Percentiles rank a stretch among this genome's conserved stretches.
These are phyloP conservation scores for Kwoniella botswanensis DNA, from an alignment of 768 basidiomycete genomes.

Conservation along the genomic window DNA sequence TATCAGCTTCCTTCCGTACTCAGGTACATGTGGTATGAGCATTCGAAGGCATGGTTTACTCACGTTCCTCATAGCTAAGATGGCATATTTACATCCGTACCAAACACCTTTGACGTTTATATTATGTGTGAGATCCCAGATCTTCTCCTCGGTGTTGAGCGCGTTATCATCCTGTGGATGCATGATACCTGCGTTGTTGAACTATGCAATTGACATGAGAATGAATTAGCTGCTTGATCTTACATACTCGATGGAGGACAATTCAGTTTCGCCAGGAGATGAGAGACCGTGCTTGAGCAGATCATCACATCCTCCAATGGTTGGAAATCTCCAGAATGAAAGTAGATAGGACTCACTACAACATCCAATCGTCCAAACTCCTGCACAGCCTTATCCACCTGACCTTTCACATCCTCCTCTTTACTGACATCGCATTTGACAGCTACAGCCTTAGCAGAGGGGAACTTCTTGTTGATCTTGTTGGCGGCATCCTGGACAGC, in stretches of 20 bases:
- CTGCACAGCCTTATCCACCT: slow-evolving; percentile 77
- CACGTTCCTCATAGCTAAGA: slow-evolving; percentile 85
- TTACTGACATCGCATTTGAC: slow-evolving; percentile 85
- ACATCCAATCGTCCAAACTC: slow-evolving; percentile 93
- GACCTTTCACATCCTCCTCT: slow-evolving; percentile 80
- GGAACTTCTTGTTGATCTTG: slow-evolving; percentile 69
- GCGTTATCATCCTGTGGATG: slow-evolving; percentile 93
- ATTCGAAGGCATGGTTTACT: slow-evolving; percentile 19
- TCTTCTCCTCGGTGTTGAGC: slow-evolving; percentile 91
- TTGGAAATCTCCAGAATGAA: no score
- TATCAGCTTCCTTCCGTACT: not conserved
- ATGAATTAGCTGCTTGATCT: not conserved
- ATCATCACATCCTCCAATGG: no score
- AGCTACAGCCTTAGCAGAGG: slow-evolving; percentile 64
- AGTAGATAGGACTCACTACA: slow-evolving; percentile 67
- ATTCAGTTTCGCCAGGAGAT: no score
- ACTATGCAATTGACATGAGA: slow-evolving; percentile 62
- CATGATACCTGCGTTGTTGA: slow-evolving; percentile 99
- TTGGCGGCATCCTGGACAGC: slow-evolving; percentile 72
- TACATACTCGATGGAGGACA: no score
- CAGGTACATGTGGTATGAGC: no score
- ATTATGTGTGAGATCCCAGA: slow-evolving; percentile 75
- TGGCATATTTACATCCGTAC: slow-evolving; percentile 99
- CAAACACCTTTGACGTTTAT: slow-evolving; percentile 99
- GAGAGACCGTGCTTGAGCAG: no score